Evolutionary conservation across 2,329 filamentous ascomycete genomes (phyloP).

Genomic region (Diaporthe citriasiana): DNA sequence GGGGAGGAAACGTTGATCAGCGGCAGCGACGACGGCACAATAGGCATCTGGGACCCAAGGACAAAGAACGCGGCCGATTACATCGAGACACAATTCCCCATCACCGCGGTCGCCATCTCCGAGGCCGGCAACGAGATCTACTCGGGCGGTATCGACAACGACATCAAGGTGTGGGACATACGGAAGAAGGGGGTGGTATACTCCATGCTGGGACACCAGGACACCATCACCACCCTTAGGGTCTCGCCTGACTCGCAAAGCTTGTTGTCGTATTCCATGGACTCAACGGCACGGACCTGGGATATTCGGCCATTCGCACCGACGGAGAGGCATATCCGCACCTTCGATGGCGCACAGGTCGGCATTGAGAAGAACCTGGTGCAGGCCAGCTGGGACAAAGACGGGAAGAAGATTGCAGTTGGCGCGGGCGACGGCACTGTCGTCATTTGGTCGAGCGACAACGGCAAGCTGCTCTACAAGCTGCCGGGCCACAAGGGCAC

Average conservation of each 20-base stretch:
- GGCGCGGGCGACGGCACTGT: constrained; percentile 93
- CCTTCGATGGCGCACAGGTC: constrained; percentile 90
- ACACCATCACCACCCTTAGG: constrained; percentile 90
- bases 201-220: constrained; percentile 88
- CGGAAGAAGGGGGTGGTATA: constrained; percentile 92
- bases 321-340: constrained; percentile 84
- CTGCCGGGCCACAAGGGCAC: constrained; percentile 95
- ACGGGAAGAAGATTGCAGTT: constrained; percentile 88
- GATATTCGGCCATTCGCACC: constrained; percentile 96
- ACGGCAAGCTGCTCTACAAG: constrained; percentile 94
- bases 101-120: constrained; percentile 91
- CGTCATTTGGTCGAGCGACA: constrained; percentile 89
- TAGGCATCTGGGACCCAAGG: constrained; percentile 96
- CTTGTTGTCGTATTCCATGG: constrained; percentile 91
- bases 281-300: constrained; percentile 95
- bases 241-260: constrained; percentile 95
- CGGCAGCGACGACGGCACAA: constrained; percentile 92
- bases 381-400: constrained; percentile 88
- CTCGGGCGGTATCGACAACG: constrained; percentile 94
- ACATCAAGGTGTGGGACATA: constrained; percentile 97
- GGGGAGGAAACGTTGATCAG: constrained; percentile 93
- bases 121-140: constrained; percentile 97
- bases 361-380: constrained; percentile 94
- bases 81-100: constrained; percentile 90
- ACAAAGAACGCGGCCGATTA: constrained; percentile 90